These are phyloP conservation scores for Oryza brachyantha DNA, from an alignment of 176 grass and related monocot genomes.

Conservation along the genomic window DNA sequence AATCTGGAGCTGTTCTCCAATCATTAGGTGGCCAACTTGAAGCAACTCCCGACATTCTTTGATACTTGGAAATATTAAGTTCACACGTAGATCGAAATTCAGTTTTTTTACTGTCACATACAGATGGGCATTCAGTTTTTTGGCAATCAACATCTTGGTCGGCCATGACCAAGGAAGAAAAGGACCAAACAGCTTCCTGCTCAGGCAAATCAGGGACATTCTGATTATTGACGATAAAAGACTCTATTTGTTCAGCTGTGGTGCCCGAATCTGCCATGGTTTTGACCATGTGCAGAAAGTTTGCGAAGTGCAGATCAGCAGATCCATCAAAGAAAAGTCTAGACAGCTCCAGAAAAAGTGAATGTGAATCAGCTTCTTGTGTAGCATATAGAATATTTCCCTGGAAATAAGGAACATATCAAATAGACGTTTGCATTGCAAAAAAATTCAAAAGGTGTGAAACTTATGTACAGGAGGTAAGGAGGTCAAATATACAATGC, in stretches of 20 bases:
- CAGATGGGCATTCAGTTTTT: constrained; percentile 6
- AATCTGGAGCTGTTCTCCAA: constrained; percentile 71
- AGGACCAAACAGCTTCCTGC: constrained; percentile 68
- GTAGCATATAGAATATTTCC: constrained; percentile 65
- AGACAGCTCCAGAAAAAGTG: constrained; percentile 80
- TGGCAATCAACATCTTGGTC: constrained; percentile 30
- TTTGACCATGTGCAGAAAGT: constrained; percentile 89
- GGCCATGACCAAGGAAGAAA: constrained; percentile 43
- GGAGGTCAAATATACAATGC: neutral
- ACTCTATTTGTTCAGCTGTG: constrained; percentile 55
- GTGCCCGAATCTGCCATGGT: constrained; percentile 75
- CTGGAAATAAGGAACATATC: constrained; percentile 55
- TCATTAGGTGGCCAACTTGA: constrained; percentile 62
- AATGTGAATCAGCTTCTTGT: constrained; percentile 61
- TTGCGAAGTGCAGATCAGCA: constrained; percentile 75
- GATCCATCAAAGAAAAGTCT: constrained; percentile 91
- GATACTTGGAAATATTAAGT: constrained; percentile 28
- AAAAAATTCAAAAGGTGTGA: too few species aligned
- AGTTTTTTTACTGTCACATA: constrained; percentile 17
- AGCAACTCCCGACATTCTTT: constrained; percentile 38
- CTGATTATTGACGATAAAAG: constrained; percentile 80
- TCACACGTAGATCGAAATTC: constrained; percentile 22
- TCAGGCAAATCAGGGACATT: constrained; percentile 68
- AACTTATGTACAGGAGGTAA: constrained; percentile 1
- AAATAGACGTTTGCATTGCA: too few species aligned